Conservation (phyloP, 805 yeast genomes). For the Babjeviella inositovora region DNA sequence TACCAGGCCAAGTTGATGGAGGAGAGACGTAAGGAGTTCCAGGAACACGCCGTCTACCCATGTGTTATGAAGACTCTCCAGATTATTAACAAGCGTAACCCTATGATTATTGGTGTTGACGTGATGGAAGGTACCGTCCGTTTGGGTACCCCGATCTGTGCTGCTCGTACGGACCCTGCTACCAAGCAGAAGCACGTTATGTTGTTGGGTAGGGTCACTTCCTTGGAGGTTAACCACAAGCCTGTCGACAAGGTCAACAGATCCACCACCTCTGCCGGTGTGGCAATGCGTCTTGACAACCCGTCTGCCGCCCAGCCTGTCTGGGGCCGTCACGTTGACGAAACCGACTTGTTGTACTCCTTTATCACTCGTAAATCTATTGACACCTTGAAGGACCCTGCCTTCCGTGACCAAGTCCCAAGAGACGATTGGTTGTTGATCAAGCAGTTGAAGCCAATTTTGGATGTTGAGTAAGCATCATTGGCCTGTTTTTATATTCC, state of each 20-base stretch:
- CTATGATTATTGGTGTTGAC: slow-evolving; percentile 99
- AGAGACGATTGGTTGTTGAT: slow-evolving; percentile 93
- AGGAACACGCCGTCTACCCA: slow-evolving; percentile 86
- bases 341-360: slow-evolving; percentile 81
- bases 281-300: slow-evolving; percentile 92
- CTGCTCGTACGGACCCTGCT: slow-evolving; percentile 76
- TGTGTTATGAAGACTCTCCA: slow-evolving; percentile 89
- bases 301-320: slow-evolving; percentile 88
- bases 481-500: neutral
- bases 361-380: slow-evolving; percentile 78
- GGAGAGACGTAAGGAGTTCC: slow-evolving; percentile 76
- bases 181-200: slow-evolving; percentile 60
- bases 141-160: slow-evolving; percentile 90
- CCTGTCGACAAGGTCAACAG: slow-evolving; percentile 66
- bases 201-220: slow-evolving; percentile 74
- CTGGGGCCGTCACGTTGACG: slow-evolving; percentile 99
- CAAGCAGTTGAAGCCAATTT: slow-evolving; percentile 74
- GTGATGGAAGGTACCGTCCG: slow-evolving; percentile 82
- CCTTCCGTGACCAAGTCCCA: slow-evolving; percentile 86
- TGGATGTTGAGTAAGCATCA: slow-evolving; percentile 59
- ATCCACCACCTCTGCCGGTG: slow-evolving; percentile 96
- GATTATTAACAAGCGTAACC: slow-evolving; percentile 95
- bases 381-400: slow-evolving; percentile 96
- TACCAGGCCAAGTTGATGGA: slow-evolving; percentile 83
- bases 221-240: slow-evolving; percentile 94